These are phyloP conservation scores for Gossypium bickii DNA, from an alignment of 345 rosid genomes.

Conservation along the genomic window DNA sequence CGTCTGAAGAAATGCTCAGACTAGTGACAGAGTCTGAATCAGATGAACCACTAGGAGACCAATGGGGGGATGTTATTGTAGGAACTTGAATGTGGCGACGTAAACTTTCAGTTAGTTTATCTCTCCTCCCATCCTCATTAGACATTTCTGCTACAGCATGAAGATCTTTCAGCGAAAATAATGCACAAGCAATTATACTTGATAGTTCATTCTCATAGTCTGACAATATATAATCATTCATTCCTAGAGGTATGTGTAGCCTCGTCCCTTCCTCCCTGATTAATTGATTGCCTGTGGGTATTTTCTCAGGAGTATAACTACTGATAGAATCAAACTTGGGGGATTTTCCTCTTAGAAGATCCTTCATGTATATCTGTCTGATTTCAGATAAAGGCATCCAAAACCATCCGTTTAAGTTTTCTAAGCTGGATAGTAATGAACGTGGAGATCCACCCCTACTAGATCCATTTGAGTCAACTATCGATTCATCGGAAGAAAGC, in stretches of 20 bases:
- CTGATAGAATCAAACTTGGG: slow-evolving; percentile 47
- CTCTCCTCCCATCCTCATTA: slow-evolving; percentile 32
- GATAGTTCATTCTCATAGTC: slow-evolving; percentile 91
- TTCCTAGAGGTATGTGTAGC: slow-evolving; percentile 62
- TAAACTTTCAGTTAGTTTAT: slow-evolving; percentile 30
- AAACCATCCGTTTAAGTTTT: slow-evolving; percentile 60
- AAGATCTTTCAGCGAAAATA: slow-evolving; percentile 48
- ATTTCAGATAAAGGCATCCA: slow-evolving; percentile 81
- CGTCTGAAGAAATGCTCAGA: slow-evolving; percentile 42
- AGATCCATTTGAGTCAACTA: slow-evolving; percentile 23
- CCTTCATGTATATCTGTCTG: slow-evolving; percentile 43
- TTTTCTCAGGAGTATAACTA: slow-evolving; percentile 34
- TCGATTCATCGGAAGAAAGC: slow-evolving; percentile 20
- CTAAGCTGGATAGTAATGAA: slow-evolving; percentile 39
- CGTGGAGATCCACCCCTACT: slow-evolving; percentile 26
- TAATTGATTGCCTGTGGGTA: slow-evolving; percentile 46
- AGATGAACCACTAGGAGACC: slow-evolving; percentile 52
- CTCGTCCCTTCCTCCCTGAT: slow-evolving; percentile 73
- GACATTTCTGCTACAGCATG: slow-evolving; percentile 24
- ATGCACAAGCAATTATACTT: slow-evolving; percentile 84
- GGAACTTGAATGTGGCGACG: slow-evolving; percentile 31
- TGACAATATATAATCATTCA: slow-evolving; percentile 51
- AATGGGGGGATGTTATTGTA: slow-evolving; percentile 39
- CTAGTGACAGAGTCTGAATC: slow-evolving; percentile 47
- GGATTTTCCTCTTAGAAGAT: slow-evolving; percentile 54